Percentiles rank a stretch among this genome's conserved stretches.
These are phyloP conservation scores for Solanum hybrid DNA, from an alignment of 305 asterid species.

Conservation along the genomic window DNA sequence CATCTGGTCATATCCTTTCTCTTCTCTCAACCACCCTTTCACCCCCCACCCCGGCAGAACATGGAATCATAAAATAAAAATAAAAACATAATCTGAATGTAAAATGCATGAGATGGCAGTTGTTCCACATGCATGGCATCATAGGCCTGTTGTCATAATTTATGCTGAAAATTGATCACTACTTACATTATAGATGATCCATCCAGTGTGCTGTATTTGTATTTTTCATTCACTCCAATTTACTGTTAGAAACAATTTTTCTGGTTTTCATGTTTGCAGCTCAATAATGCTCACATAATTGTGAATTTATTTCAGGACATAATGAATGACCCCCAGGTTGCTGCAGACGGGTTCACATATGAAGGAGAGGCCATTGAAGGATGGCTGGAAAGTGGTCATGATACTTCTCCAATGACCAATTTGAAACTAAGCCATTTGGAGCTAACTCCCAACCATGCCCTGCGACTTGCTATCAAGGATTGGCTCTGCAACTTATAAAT, in stretches of 20 bases:
- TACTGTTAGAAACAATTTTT: background rate
- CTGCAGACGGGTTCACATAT: conserved; percentile 85
- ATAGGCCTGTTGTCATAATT: background rate
- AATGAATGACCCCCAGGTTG: conserved; percentile 86
- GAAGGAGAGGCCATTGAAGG: conserved; percentile 76
- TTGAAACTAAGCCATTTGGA: conserved; percentile 38
- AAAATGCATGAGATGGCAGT: background rate
- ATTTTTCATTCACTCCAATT: background rate
- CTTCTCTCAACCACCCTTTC: background rate
- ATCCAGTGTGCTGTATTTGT: background rate
- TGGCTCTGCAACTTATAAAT: conserved; percentile 50
- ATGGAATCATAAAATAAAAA: background rate
- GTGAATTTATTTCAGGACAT: conserved; percentile 51
- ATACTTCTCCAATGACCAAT: conserved; percentile 88
- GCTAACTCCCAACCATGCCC: conserved; percentile 60
- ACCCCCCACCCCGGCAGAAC: background rate
- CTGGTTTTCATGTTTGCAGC: background rate
- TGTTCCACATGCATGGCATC: background rate
- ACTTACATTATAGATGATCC: background rate
- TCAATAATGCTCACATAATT: background rate
- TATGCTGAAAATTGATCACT: background rate
- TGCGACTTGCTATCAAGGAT: conserved; percentile 57
- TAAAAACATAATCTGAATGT: background rate
- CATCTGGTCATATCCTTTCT: background rate
- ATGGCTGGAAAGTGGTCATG: conserved; percentile 62